A percentile compares a stretch with the other conserved stretches of the same genome.
Conservation (phyloP, 192 early-diverging fungal genomes). For the Pilaira anomala region DNA sequence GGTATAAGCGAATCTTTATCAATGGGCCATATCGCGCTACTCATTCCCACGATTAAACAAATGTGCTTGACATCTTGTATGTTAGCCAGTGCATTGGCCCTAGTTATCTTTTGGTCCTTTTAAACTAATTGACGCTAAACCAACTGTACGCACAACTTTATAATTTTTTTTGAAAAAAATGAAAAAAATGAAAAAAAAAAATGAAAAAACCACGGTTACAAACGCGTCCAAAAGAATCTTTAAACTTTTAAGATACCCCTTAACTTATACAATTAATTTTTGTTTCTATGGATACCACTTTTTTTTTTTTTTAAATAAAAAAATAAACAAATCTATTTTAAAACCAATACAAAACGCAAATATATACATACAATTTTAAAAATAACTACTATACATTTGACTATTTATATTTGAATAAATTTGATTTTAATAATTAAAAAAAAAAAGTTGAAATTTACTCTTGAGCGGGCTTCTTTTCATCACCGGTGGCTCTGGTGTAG, state of each 20-base stretch:
- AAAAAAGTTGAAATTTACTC: constrained; percentile 1
- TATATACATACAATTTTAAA: background rate
- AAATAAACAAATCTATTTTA: background rate
- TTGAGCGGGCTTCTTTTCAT: constrained; percentile 29
- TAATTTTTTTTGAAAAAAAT: constrained; percentile 3
- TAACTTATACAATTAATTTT: too few relatives aligned
- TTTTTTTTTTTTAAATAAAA: too few relatives aligned
- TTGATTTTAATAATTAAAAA: background rate
- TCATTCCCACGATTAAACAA: constrained; percentile 8
- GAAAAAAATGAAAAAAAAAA: background rate
- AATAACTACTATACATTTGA: too few relatives aligned
- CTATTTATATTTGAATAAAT: background rate
- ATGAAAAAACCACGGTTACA: background rate
- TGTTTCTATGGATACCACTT: too few relatives aligned
- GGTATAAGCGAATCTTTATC: constrained; percentile 14
- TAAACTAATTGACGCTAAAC: constrained; percentile 15
- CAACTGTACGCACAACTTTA: constrained; percentile 15
- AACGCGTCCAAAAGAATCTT: background rate
- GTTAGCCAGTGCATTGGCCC: constrained; percentile 11
- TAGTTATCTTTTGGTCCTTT: constrained; percentile 14
- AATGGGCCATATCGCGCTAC: constrained; percentile 20
- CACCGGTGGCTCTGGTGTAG: constrained; percentile 56
- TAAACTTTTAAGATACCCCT: too few relatives aligned
- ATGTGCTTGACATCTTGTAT: background rate
- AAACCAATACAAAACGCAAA: background rate